Base-by-base conservation (phyloP, 78 protist genomes). In the Guillardia theta region DNA sequence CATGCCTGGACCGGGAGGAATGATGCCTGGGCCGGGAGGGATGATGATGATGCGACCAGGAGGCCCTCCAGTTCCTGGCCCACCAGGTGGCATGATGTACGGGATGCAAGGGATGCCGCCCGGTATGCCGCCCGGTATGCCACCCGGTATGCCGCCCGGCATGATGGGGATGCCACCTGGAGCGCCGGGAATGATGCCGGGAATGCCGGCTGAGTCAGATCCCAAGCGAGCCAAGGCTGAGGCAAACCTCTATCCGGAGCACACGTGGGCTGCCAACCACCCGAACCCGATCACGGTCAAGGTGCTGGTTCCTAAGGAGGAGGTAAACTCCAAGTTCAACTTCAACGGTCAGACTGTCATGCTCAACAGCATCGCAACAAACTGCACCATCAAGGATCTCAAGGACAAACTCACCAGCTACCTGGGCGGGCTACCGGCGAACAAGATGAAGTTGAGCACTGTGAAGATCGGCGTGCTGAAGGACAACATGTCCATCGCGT, bases 311-410 rank as follows among this genome's bases (percentile, higher is more conserved):
- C 90, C 90, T 45, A 19, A 43, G 53, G 90, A 78, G 43, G 90
- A 78, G 90, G 90, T 18, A 27, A 78, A 78, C 48, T 45, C 90
- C 50, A 78, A 78, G 48, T 78, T 78, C 48, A 78, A 78, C 90
- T 78, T 78, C 90, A 43, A 78, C 48, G 90, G 90, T 18, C 90
- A 43, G 53, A 1, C 4, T 18, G 24, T 78, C 50, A 0, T 30
- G 39, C 48, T 78, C 50, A 36, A n/a, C 4, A 30, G 50, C 50
- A 1, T 43, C 33, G 83, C 41, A 22, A 3, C 41, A 12, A 33
- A 1, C 4, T 0, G 46, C 45, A 70, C 83, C 4, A 43, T 70
- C 41, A 70, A 70, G 41, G 83, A 70, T 24, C 5, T 70, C 83
- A 70, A 70, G 83, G 33, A 24, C n/a, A n/a, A n/a, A n/a, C n/a